Evolutionary conservation across 2,329 filamentous ascomycete genomes (phyloP), one percentile per base, ranked within the genome.

Genomic region (Akanthomyces muscarius): DNA sequence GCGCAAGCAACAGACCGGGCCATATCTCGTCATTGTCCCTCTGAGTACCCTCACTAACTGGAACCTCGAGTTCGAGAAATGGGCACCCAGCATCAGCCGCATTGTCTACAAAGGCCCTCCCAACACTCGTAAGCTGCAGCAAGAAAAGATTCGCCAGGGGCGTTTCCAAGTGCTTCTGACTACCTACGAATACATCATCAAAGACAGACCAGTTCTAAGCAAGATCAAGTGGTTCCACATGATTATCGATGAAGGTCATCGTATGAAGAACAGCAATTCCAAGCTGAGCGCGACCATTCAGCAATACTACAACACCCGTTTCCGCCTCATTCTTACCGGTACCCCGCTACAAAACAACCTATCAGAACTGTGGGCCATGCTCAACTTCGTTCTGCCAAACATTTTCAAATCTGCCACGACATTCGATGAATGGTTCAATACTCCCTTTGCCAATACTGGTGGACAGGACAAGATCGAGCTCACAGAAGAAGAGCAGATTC

Each of bases 221-320:
- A 98, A 98, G 82, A 94, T 99, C 78, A 98, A 98, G 78, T 99
- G 95, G 95, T 89, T 97, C 71, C 95, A 99, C 79, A 98, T 99
- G 95, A 98, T 99, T 70, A 95, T 99, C 68, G 95, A 99, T 71
- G 95, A 99, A 81, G 95, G 95, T 78, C 95, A 99, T 77, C 92
- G 95, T 75, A 99, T 99, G 95, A 99, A 99, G 85, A 99, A 99
- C 77, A 85, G 91, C 36, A 89, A 95, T 69, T 99, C 95, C 11
- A 99, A 99, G 79, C 84, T 99, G 69, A 97, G 92, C 76, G 92
- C 88, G 68, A 98, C 95, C 5, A 91, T 99, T 67, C 93, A 94
- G 44, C 88, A 92, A 66, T 98, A 98, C 81, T 99, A 99, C 79
- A 89, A 84, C 71, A 97, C 94, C 36, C 89, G 94, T 16, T 99